Evolutionary conservation across 129 eudicot genomes (phyloP).

Genomic region (Arctium minus): DNA sequence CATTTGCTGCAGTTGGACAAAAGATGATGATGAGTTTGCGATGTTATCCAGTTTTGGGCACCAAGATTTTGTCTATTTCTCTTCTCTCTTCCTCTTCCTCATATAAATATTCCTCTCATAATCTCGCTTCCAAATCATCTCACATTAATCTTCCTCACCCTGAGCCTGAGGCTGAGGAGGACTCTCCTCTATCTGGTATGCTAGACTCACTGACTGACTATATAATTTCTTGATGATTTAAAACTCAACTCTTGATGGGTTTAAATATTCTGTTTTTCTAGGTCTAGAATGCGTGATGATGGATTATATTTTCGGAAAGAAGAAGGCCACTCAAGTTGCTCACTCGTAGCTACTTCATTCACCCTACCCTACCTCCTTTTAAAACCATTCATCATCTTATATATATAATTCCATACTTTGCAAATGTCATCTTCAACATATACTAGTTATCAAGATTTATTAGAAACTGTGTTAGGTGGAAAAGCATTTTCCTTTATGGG

Average conservation of each 20-base stretch:
- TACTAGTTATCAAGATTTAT: too few relatives aligned
- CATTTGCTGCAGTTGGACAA: background rate
- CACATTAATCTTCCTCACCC: background rate
- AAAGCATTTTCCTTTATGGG: too few relatives aligned
- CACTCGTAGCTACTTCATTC: slow-evolving; percentile 76
- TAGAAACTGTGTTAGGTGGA: too few relatives aligned
- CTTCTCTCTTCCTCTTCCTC: background rate
- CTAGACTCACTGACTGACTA: too few relatives aligned
- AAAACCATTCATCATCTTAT: too few relatives aligned
- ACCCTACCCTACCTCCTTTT: background rate
- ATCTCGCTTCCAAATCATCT: slow-evolving; percentile 2
- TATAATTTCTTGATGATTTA: background rate
- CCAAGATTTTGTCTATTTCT: background rate
- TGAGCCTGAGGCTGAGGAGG: background rate
- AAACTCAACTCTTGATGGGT: background rate
- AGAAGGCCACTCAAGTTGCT: slow-evolving; percentile 81
- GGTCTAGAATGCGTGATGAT: slow-evolving; percentile 62
- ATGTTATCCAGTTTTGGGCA: slow-evolving; percentile 15
- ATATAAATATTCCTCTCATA: background rate
- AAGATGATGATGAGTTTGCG: background rate
- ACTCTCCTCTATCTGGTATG: slow-evolving; percentile 25
- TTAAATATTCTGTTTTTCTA: slow-evolving; percentile 2
- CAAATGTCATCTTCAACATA: too few relatives aligned
- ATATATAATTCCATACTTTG: too few relatives aligned
- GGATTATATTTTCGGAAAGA: slow-evolving; percentile 76